phyloP scores from a whole-genome alignment of 2,329 filamentous ascomycete species.

The Fusarium nanum region DNA sequence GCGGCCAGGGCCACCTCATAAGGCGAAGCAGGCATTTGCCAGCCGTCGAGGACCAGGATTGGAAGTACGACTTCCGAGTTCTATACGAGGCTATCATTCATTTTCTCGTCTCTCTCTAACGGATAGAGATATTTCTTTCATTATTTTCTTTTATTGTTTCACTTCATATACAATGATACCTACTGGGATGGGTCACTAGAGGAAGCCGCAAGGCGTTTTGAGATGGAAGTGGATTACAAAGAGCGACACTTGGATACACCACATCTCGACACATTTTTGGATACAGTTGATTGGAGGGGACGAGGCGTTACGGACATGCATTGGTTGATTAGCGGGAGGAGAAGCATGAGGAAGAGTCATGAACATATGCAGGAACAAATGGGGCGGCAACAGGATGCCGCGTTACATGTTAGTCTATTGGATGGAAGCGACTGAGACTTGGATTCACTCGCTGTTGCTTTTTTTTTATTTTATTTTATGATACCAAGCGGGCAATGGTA shows the following conservation, averaged over 20 bases:
- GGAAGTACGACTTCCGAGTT: constrained; percentile 9
- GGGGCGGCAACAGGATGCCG: constrained; percentile 29
- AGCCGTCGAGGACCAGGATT: constrained; percentile 40
- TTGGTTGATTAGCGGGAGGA: constrained; percentile 26
- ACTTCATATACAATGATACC: constrained; percentile 50
- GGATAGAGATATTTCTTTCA: constrained; percentile 34
- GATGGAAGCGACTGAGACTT: constrained; percentile 31
- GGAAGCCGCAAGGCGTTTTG: constrained; percentile 56
- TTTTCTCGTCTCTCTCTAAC: constrained; percentile 41
- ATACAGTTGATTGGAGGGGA: constrained; percentile 35
- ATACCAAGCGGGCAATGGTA: constrained; percentile 48
- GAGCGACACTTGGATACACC: constrained; percentile 49
- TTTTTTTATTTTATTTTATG: constrained; percentile 34
- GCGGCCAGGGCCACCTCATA: constrained; percentile 44
- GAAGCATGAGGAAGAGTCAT: constrained; percentile 27
- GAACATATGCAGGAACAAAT: constrained; percentile 46
- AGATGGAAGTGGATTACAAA: constrained; percentile 41
- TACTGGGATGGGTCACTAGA: constrained; percentile 53
- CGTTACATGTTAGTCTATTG: constrained; percentile 30
- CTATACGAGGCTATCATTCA: constrained; percentile 26
- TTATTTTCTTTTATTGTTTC: constrained; percentile 42
- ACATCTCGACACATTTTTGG: constrained; percentile 44
- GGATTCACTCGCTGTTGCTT: constrained; percentile 41
- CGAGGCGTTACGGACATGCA: constrained; percentile 39
- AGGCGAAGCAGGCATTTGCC: constrained; percentile 55